phyloP scores from a whole-genome alignment of 352 stramenopile genomes.

The Phytophthora crassamura region DNA sequence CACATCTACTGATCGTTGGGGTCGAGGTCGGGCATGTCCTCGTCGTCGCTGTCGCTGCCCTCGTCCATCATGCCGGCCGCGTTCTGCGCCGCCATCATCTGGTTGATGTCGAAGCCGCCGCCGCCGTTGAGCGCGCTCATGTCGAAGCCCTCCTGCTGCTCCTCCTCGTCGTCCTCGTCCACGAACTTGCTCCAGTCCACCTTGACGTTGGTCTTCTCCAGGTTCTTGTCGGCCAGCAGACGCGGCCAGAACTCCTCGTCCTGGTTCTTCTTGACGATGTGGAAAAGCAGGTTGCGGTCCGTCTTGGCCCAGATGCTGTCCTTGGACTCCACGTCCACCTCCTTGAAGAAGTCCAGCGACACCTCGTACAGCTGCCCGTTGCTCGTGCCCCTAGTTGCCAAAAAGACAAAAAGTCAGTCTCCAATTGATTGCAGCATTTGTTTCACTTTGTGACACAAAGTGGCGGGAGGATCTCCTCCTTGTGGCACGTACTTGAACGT shows the following conservation, averaged over 20 bases:
- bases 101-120: slow-evolving; percentile 95
- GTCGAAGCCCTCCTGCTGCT: slow-evolving; percentile 85
- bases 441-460: neutral
- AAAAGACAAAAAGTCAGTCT: slow-evolving; percentile 14
- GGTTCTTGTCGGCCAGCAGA: slow-evolving; percentile 95
- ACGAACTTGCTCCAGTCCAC: slow-evolving; percentile 98
- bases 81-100: slow-evolving; percentile 93
- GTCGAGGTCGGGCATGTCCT: slow-evolving; percentile 88
- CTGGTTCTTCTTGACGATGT: slow-evolving; percentile 96
- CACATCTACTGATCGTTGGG: slow-evolving; percentile 48
- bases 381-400: slow-evolving; percentile 74
- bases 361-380: slow-evolving; percentile 95
- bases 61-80: slow-evolving; percentile 75
- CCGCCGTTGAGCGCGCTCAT: slow-evolving; percentile 87
- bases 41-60: slow-evolving; percentile 77
- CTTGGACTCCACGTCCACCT: slow-evolving; percentile 89
- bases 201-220: slow-evolving; percentile 97
- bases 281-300: slow-evolving; percentile 95
- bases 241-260: slow-evolving; percentile 96
- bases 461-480: slow-evolving; percentile 7
- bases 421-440: neutral
- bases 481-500: slow-evolving; percentile 74
- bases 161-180: slow-evolving; percentile 96
- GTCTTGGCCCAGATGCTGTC: slow-evolving; percentile 96
- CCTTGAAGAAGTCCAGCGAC: slow-evolving; percentile 95